phyloP scores from a whole-genome alignment of 2,329 filamentous ascomycete species.

The Rhynchosporium graminicola region DNA sequence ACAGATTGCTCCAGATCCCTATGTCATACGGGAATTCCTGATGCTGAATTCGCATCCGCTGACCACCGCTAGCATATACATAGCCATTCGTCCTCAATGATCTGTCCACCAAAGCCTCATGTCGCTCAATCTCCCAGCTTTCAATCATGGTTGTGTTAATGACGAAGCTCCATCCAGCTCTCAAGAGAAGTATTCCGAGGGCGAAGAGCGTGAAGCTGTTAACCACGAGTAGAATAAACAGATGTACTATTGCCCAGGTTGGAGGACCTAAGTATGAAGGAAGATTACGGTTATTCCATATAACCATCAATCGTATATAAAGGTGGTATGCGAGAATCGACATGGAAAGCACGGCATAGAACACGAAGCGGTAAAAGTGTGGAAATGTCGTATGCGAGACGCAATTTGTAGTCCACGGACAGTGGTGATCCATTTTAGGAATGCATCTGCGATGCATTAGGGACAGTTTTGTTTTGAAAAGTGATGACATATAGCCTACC shows the following conservation, averaged over 20 bases:
- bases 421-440: conserved; percentile 84
- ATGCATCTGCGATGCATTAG: conserved; percentile 55
- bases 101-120: conserved; percentile 57
- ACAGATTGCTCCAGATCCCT: conserved; percentile 72
- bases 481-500: conserved; percentile 43
- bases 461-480: background rate
- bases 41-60: conserved; percentile 55
- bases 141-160: conserved; percentile 82
- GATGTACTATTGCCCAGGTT: conserved; percentile 56
- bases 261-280: conserved; percentile 75
- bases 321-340: conserved; percentile 63
- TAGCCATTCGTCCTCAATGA: conserved; percentile 45
- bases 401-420: conserved; percentile 82
- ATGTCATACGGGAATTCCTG: conserved; percentile 84
- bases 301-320: conserved; percentile 54
- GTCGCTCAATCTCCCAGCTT: conserved; percentile 69
- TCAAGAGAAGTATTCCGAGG: conserved; percentile 64
- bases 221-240: conserved; percentile 60
- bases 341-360: conserved; percentile 63
- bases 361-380: conserved; percentile 77
- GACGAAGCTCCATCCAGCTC: conserved; percentile 60
- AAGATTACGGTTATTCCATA: conserved; percentile 67
- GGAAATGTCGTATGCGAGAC: conserved; percentile 81
- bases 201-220: conserved; percentile 62
- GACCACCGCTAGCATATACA: conserved; percentile 48